Base-by-base conservation (phyloP, 495 filamentous ascomycete genomes). In the Glonium stellatum region DNA sequence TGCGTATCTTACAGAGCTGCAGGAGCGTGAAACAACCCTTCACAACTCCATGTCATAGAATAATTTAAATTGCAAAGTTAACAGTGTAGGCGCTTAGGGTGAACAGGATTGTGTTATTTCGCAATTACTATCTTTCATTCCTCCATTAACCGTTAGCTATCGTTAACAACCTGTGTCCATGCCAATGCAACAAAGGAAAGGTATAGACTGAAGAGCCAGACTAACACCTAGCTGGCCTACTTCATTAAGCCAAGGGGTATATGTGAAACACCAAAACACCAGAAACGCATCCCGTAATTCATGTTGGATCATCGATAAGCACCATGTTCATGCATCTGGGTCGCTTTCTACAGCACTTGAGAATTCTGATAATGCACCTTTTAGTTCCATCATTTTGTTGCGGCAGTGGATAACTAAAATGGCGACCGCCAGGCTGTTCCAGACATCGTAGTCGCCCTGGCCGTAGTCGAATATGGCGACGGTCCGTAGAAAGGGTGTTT, bases 351-450 rank as follows among this genome's bases (percentile, higher is more conserved):
- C 12, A 1, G 6, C 22, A 6, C 44, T 13, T 19, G 23, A 21
- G 15, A 47, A 2, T 23, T 34, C 25, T 4, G 64, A 60, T 18
- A 67, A 37, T 35, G 48, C 59, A 1, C 61, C 52, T 31, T 58
- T 46, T 8, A 67, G 18, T 23, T 68, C 62, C 36, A 65, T 47
- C 62, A 67, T 59, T 55, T 57, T 27, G 55, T 74, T 68, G 8
- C 72, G 63, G 27, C 57, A 59, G 49, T 74, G 72, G 21, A 68
- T 60, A 10, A 69, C 54, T 13, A 73, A 57, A 44, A 73, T 73
- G 6, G 71, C 71, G 23, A 73, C 39, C 5, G 72, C 71, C 10
- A 75, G 57, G 18, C 60, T 54, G 47, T 72, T 73, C 72, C 72
- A 75, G 12, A 75, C 71, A 56, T 75, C 71, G 52, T 69, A 69